phyloP scores from a whole-genome alignment of 1,139 yeast species.

The Sugiyamaella xylanicola region DNA sequence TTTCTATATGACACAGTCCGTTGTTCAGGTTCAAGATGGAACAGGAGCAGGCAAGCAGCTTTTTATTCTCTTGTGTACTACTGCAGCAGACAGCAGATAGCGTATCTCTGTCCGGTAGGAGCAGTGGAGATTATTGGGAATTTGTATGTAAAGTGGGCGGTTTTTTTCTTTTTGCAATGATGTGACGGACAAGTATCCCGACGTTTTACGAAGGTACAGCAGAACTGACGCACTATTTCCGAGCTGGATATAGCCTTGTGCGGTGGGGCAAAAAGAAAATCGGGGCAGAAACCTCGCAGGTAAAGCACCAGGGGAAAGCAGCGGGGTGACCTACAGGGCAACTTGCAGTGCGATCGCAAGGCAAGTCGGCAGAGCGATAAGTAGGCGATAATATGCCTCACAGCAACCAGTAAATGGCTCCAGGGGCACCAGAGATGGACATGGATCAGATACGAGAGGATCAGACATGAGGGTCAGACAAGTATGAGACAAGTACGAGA shows the following conservation, averaged over 20 bases:
- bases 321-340: no score
- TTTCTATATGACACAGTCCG: not conserved
- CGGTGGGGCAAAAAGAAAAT: not conserved
- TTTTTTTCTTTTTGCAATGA: not conserved
- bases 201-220: not conserved
- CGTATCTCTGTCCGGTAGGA: not conserved
- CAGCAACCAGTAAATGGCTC: no score
- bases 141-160: constrained; percentile 1
- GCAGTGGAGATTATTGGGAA: not conserved
- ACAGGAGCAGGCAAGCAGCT: not conserved
- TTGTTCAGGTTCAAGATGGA: not conserved
- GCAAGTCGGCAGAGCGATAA: no score
- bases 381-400: no score
- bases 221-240: not conserved
- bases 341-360: no score
- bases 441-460: no score
- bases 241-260: not conserved
- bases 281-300: not conserved
- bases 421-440: no score
- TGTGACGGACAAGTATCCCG: not conserved
- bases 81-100: not conserved
- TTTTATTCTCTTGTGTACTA: not conserved
- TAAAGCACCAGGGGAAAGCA: no score
- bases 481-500: no score
- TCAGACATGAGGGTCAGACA: no score